Percentiles rank a stretch among this genome's conserved stretches.
Evolutionary conservation across 2,329 filamentous ascomycete genomes (phyloP).

Genomic region (Madurella mycetomatis): DNA sequence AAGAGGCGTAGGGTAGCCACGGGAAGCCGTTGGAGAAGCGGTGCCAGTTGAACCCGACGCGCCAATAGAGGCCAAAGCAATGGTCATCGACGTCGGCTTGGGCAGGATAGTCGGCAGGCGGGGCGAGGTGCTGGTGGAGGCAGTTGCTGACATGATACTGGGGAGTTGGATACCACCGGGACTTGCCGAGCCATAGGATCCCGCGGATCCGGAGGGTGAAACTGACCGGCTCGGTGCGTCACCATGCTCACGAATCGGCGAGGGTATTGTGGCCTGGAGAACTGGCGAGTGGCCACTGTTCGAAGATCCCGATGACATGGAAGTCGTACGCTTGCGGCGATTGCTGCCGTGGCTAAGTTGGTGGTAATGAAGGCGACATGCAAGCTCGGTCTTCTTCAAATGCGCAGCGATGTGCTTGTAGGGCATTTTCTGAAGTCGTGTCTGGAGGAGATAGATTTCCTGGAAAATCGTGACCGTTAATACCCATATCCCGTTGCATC

Average conservation of each 20-base stretch:
- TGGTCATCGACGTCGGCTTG: constrained; percentile 55
- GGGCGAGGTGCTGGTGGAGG: constrained; percentile 42
- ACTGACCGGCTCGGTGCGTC: constrained; percentile 40
- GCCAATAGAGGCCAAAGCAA: constrained; percentile 31
- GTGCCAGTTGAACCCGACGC: constrained; percentile 23
- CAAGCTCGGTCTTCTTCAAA: constrained; percentile 81
- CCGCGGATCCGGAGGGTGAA: constrained; percentile 44
- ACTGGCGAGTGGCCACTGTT: constrained; percentile 47
- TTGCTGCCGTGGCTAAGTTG: constrained; percentile 79
- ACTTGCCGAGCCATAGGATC: constrained; percentile 43
- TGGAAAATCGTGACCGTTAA: constrained; percentile 32
- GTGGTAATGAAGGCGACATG: constrained; percentile 82
- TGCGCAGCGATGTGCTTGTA: constrained; percentile 87
- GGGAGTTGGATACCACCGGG: constrained; percentile 49
- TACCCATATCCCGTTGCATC: not conserved
- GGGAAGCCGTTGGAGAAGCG: constrained; percentile 34
- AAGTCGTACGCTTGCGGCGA: constrained; percentile 71
- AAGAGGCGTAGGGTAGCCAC: constrained; percentile 39
- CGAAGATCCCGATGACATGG: constrained; percentile 63
- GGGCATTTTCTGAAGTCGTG: constrained; percentile 80
- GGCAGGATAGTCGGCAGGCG: constrained; percentile 60
- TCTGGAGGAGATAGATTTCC: constrained; percentile 81
- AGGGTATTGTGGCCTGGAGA: constrained; percentile 44
- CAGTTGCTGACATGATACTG: constrained; percentile 43
- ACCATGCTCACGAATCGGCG: constrained; percentile 45